Base-by-base conservation (phyloP, 2,329 filamentous ascomycete genomes). In the Plenodomus biglobosus region DNA sequence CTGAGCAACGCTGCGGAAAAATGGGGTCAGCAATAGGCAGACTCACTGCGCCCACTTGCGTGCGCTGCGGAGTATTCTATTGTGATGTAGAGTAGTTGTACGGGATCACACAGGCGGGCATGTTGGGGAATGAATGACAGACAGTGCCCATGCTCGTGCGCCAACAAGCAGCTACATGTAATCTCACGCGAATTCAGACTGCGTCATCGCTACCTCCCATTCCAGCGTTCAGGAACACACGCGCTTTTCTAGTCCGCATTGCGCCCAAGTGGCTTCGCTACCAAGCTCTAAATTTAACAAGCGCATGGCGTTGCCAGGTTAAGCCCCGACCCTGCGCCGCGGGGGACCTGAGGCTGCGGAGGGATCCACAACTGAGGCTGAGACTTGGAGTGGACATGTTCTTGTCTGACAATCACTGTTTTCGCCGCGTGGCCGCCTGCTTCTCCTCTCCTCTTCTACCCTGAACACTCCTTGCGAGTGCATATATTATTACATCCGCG, bases 361-460 rank as follows among this genome's bases (percentile, higher is more conserved):
- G 37, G 37, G 32, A 41, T 46, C 37, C 42, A 37, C 50, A 53
- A 42, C 49, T 48, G 45, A 44, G 49, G 49, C 49, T 52, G 55
- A 58, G 53, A 58, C 55, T n/a, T n/a, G n/a, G n/a, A n/a, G n/a
- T n/a, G 37, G 35, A 44, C 18, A 24, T 48, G 41, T n/a, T n/a
- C n/a, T n/a, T n/a, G n/a, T 41, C 42, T 42, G 44, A 46, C 45
- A 17, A 40, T 42, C 20, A 34, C 20, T 40, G 37, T 39, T 39
- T 38, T 52, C 43, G 38, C 42, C 39, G 44, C 37, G 18, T 45
- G 34, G 40, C 7, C 18, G 22, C 38, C 18, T 38, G 17, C 13
- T 19, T 37, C 40, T 16, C 20, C 38, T 37, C 32, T 46, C 36
- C 24, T 22, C 37, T 32, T 38, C 19, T 30, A 15, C 27, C 27